A percentile compares a stretch with the other conserved stretches of the same genome.
Conservation (phyloP, 2,329 filamentous ascomycete genomes). For the Orbilia blumenaviensis region DNA sequence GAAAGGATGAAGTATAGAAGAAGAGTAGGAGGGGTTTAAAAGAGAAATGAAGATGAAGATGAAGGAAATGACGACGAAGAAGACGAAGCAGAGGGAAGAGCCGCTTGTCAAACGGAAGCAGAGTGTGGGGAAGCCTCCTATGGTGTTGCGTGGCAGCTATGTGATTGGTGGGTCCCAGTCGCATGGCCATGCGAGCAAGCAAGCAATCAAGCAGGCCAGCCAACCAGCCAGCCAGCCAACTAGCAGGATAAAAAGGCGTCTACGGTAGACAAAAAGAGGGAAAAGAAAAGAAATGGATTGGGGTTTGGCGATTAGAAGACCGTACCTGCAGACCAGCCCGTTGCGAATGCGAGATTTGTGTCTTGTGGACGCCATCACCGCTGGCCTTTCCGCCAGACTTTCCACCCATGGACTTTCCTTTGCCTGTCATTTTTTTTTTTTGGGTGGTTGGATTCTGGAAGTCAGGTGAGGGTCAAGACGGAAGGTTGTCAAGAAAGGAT, state of each 20-base stretch:
- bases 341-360: conserved; percentile 90
- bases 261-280: conserved; percentile 10
- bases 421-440: conserved; percentile 74
- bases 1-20: too few relatives aligned
- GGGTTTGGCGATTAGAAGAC: conserved; percentile 10
- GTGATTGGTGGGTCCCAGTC: conserved; percentile 46
- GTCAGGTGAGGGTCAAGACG: conserved; percentile 1
- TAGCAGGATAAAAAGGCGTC: conserved; percentile 19
- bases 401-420: conserved; percentile 90
- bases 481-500: conserved; percentile 16
- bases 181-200: conserved; percentile 43
- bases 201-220: too few relatives aligned
- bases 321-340: conserved; percentile 90
- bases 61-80: too few relatives aligned
- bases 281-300: conserved; percentile 4
- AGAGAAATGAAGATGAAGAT: conserved; percentile 16
- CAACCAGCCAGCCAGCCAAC: too few relatives aligned
- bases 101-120: conserved; percentile 4
- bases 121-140: conserved; percentile 35
- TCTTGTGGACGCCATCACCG: conserved; percentile 76
- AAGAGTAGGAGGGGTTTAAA: background rate
- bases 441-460: background rate
- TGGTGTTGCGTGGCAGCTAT: conserved; percentile 28
- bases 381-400: conserved; percentile 87
- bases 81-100: conserved; percentile 1